Conservation (phyloP, 352 stramenopile species). For the Phytophthora tentaculata region DNA sequence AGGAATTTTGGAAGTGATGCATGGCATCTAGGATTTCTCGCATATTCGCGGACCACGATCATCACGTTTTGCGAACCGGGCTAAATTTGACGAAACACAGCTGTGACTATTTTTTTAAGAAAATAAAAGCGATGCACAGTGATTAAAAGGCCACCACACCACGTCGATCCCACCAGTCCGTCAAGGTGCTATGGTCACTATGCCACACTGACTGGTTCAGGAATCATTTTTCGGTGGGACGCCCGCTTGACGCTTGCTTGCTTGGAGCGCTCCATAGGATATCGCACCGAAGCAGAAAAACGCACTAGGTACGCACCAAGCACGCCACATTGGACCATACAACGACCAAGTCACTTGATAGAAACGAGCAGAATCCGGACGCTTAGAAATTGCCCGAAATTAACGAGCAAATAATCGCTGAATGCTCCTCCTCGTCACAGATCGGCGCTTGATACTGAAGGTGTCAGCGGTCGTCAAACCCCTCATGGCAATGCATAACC, state of each 20-base stretch:
- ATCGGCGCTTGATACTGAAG: slow-evolving; percentile 5
- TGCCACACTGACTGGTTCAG: not conserved
- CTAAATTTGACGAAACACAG: too few species aligned
- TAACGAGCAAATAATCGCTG: not conserved
- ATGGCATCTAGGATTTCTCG: too few species aligned
- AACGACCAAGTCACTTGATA: slow-evolving; percentile 12
- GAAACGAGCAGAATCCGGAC: slow-evolving; percentile 7
- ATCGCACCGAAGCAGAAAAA: slow-evolving; percentile 10
- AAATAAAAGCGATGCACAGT: too few species aligned
- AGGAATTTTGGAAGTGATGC: too few species aligned
- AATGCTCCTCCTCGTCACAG: not conserved
- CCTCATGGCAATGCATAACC: not conserved
- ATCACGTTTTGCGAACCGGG: too few species aligned
- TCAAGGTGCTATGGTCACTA: too few species aligned
- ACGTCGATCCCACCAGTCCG: not conserved
- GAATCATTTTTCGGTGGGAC: not conserved
- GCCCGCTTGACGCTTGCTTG: not conserved
- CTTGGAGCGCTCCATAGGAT: slow-evolving; percentile 2
- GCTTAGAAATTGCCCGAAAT: not conserved
- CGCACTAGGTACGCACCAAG: not conserved
- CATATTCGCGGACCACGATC: too few species aligned
- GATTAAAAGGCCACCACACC: not conserved
- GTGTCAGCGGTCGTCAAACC: not conserved
- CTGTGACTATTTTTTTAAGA: too few species aligned
- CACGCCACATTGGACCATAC: slow-evolving; percentile 16